Conservation (phyloP, 306 rosid species). For the Spatholobus suberectus region DNA sequence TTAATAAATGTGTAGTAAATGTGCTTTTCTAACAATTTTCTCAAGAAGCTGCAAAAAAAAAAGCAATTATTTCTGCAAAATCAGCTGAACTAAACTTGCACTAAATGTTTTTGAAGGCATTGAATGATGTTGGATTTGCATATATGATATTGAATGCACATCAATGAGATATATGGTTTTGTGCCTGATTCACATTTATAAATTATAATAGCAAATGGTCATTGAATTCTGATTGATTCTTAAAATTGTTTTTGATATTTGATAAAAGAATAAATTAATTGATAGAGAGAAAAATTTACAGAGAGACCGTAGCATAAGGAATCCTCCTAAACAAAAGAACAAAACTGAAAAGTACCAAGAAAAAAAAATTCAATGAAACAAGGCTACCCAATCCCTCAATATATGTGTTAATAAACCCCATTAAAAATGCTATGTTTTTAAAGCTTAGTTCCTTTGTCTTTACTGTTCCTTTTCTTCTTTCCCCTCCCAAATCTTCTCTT, state of each 20-base stretch:
- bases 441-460: constrained; percentile 17
- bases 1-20: no score
- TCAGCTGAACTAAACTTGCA: no score
- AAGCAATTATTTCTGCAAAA: neutral
- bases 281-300: neutral
- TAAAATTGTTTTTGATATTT: neutral
- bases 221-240: neutral
- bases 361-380: neutral
- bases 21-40: no score
- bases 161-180: neutral
- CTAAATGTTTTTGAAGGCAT: neutral
- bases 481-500: neutral
- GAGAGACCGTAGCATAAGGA: neutral
- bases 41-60: neutral
- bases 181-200: neutral
- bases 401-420: neutral
- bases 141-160: neutral
- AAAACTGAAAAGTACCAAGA: neutral
- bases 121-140: constrained; percentile 1
- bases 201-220: constrained; percentile 12
- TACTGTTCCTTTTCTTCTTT: neutral
- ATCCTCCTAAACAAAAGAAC: neutral
- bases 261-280: neutral
- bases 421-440: neutral
- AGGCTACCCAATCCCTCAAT: neutral